Evolutionary conservation across 495 filamentous ascomycete genomes (phyloP).

Genomic region (Penicillium verhagenii): DNA sequence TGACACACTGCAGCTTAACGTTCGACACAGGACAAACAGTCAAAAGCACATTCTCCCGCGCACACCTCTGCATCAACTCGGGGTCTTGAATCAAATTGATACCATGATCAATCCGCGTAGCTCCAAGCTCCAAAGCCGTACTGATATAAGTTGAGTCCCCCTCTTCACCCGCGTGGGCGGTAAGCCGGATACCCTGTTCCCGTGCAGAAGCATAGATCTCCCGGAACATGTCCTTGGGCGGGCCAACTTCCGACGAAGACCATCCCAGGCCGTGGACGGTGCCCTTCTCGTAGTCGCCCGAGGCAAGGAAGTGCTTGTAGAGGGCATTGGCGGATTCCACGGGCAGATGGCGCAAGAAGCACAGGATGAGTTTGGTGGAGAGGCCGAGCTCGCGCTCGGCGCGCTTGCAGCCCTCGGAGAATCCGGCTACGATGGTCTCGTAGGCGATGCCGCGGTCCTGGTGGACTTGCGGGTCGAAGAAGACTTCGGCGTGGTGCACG

Average conservation of each 20-base stretch:
- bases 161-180: slow-evolving; percentile 76
- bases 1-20: slow-evolving; percentile 60
- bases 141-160: slow-evolving; percentile 65
- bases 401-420: slow-evolving; percentile 55
- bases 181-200: slow-evolving; percentile 52
- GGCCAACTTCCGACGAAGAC: slow-evolving; percentile 62
- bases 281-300: slow-evolving; percentile 52
- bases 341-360: slow-evolving; percentile 68
- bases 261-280: slow-evolving; percentile 63
- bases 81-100: slow-evolving; percentile 62
- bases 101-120: slow-evolving; percentile 70
- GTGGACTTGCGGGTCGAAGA: slow-evolving; percentile 80
- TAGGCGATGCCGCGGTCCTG: slow-evolving; percentile 60
- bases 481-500: slow-evolving; percentile 73
- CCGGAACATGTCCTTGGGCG: slow-evolving; percentile 63
- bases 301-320: slow-evolving; percentile 48
- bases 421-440: slow-evolving; percentile 57
- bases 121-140: slow-evolving; percentile 60
- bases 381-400: slow-evolving; percentile 64
- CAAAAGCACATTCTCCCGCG: slow-evolving; percentile 53
- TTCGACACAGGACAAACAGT: slow-evolving; percentile 76
- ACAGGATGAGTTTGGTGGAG: slow-evolving; percentile 62
- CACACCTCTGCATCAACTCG: slow-evolving; percentile 57
- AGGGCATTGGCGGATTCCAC: slow-evolving; percentile 48
- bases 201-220: slow-evolving; percentile 56